Base-by-base conservation (phyloP, 768 basidiomycete species). In the Boletus barrowsii region DNA sequence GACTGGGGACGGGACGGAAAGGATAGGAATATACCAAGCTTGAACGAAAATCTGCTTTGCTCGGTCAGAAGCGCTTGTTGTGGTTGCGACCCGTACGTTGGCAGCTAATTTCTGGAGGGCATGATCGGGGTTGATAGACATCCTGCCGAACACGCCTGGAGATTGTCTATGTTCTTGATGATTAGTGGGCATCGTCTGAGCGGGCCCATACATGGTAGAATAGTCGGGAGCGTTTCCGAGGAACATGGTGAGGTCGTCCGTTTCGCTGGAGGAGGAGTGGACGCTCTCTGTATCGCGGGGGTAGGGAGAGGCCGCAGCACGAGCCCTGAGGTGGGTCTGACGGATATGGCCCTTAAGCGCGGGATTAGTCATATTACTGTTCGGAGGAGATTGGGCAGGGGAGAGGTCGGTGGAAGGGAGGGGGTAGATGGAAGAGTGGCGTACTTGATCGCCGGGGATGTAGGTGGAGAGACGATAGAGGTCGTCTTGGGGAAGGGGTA, bases 31-130 rank as follows among this genome's bases (percentile, higher is more conserved):
- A 60, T 60, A 92, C 92, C 92, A 94, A 53, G 90, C 90, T 71
- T 93, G 92, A 18, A 93, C 91, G 64, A 94, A 94, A 63, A 93
- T 92, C 72, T 93, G 90, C 65, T 93, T 93, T 49, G 92, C 91
- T 64, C 92, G 76, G 70, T 94, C 92, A 11, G 91, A 93, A 47
- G 92, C 91, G 65, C 88, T 92, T 37, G 91, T 93, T 9, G 91
- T 94, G 3, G 91, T 93, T 13, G 92, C 92, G 42, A 87, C 87
- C 47, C 91, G 84, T 35, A 93, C 90, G 62, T 90, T 92, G 41
- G 85, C 87, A 4, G 92, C 91, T 52, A 93, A 77, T 74, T 92
- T 91, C 73, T 93, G 90, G 51, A 93, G 78, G 7, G 82, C 83
- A 59, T 89, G 86, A 73, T 92, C 91, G 42, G 84, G 79, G 59